Percentiles rank a stretch among this genome's conserved stretches.
These are phyloP conservation scores for Ambrosia artemisiifolia DNA, from an alignment of 129 eudicot genomes.

Conservation along the genomic window DNA sequence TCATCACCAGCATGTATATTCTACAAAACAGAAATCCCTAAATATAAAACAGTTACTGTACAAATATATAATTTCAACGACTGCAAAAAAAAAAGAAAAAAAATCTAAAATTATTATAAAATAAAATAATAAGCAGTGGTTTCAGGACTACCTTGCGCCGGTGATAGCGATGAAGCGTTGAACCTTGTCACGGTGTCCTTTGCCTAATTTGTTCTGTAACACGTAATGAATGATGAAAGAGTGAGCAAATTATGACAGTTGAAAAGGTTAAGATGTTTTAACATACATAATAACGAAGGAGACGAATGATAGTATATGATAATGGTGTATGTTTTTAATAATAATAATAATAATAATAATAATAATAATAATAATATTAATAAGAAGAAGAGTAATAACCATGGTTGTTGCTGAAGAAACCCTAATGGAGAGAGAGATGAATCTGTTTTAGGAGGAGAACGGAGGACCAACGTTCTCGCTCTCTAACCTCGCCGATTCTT, in stretches of 20 bases:
- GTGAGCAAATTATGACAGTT: neutral
- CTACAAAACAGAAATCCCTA: neutral
- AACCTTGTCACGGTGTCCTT: constrained; percentile 84
- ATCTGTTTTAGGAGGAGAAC: neutral
- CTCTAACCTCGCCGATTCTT: neutral
- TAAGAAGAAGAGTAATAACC: neutral
- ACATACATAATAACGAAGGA: neutral
- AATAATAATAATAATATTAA: too few species aligned
- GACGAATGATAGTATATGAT: neutral
- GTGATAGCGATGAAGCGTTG: constrained; percentile 78
- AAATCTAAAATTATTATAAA: neutral
- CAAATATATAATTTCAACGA: too few species aligned
- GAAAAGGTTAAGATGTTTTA: neutral
- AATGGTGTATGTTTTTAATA: neutral
- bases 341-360: too few species aligned
- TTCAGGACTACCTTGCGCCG: constrained; percentile 57
- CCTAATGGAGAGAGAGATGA: neutral
- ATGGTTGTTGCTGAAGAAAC: constrained; percentile 5
- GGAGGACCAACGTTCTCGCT: neutral
- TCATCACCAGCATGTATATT: neutral
- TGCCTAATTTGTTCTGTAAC: constrained; percentile 75
- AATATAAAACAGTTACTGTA: neutral
- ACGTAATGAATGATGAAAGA: neutral
- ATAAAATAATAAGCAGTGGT: neutral
- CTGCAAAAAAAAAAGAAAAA: too few species aligned